Conservation (phyloP, 306 rosid genomes). For the Lupinus albus region DNA sequence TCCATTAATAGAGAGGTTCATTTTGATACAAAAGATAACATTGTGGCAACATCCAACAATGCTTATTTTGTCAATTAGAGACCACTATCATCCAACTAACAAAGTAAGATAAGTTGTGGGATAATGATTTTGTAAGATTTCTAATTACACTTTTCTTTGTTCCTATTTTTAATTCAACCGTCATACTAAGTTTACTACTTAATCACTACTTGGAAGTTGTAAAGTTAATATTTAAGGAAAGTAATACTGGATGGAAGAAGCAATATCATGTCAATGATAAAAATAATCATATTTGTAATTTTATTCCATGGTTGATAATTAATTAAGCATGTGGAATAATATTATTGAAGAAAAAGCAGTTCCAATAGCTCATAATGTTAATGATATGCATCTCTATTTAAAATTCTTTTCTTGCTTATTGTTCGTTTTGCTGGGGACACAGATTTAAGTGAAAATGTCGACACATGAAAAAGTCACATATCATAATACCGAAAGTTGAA, state of each 20-base stretch:
- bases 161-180: conserved; percentile 28
- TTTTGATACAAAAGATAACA: conserved; percentile 45
- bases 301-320: conserved; percentile 23
- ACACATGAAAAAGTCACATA: conserved; percentile 36
- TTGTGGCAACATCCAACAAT: conserved; percentile 52
- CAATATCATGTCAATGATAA: neutral
- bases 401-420: conserved; percentile 32
- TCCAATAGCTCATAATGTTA: conserved; percentile 41
- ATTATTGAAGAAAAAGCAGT: conserved; percentile 12
- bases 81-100: conserved; percentile 44
- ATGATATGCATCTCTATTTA: conserved; percentile 39
- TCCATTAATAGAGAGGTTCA: conserved; percentile 54
- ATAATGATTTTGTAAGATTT: conserved; percentile 32
- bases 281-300: neutral
- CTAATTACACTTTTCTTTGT: neutral
- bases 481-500: conserved; percentile 36
- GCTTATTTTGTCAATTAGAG: conserved; percentile 44
- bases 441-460: conserved; percentile 20
- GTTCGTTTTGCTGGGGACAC: neutral
- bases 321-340: conserved; percentile 1
- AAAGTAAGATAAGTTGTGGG: conserved; percentile 42
- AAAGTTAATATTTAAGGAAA: conserved; percentile 18
- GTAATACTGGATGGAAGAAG: neutral
- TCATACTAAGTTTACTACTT: neutral
- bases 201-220: conserved; percentile 13